Percentiles rank a stretch among this genome's conserved stretches.
Evolutionary conservation across 2,329 filamentous ascomycete genomes (phyloP).

Genomic region (Monilinia vaccinii-corymbosi): DNA sequence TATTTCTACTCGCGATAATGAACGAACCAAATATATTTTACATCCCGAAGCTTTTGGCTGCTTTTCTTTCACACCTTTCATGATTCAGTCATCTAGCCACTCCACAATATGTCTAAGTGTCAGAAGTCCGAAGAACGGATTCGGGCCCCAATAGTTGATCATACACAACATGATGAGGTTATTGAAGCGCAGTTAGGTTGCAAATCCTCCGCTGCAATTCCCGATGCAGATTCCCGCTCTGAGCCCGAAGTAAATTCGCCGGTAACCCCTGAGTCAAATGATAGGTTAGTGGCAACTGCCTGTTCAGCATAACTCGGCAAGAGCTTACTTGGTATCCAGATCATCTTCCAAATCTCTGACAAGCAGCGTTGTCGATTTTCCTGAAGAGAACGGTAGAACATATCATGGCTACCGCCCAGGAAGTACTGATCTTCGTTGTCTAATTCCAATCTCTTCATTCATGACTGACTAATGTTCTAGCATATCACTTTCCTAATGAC

Average conservation of each 20-base stretch:
- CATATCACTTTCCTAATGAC: constrained; percentile 37
- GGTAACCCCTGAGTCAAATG: neutral
- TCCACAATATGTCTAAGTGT: neutral
- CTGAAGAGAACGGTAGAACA: constrained; percentile 23
- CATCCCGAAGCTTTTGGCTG: neutral
- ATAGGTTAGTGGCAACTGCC: neutral
- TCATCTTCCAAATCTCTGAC: constrained; percentile 14
- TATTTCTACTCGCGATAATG: neutral
- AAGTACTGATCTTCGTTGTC: constrained; percentile 4
- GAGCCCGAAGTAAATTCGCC: neutral
- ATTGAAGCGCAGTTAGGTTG: neutral
- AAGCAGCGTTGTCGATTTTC: constrained; percentile 19
- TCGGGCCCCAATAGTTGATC: neutral
- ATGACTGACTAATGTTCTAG: constrained; percentile 10
- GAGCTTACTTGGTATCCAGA: neutral
- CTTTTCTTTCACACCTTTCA: neutral
- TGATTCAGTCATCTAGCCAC: neutral
- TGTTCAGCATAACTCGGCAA: neutral
- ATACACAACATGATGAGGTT: neutral
- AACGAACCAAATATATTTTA: neutral
- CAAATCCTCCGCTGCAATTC: neutral
- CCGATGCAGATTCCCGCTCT: neutral
- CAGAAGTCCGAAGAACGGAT: neutral
- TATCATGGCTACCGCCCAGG: constrained; percentile 16
- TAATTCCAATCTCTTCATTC: neutral